Conservation (phyloP, 2,329 filamentous ascomycete genomes). For the Colletotrichum gloeosporioides region DNA sequence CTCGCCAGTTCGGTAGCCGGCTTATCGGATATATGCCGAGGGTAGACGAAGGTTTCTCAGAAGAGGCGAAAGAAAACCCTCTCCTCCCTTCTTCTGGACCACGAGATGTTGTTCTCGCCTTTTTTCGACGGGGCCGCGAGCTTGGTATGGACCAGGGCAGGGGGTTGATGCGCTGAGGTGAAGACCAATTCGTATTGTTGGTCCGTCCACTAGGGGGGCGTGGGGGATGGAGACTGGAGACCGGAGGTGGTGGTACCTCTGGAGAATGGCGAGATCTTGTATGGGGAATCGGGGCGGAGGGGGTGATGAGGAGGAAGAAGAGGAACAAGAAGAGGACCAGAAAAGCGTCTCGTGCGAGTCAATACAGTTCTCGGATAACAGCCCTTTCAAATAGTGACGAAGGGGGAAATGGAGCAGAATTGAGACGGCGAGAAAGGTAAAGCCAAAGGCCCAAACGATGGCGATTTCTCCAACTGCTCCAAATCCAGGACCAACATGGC, state of each 20-base stretch:
- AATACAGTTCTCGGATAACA: not conserved
- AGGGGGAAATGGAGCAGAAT: not conserved
- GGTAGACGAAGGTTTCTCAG: not conserved
- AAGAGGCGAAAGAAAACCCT: not conserved
- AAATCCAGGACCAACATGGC: not conserved
- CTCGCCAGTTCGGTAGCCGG: not conserved
- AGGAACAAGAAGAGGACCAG: not conserved
- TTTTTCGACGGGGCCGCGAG: slow-evolving; percentile 15
- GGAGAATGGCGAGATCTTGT: slow-evolving; percentile 4
- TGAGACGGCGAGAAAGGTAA: not conserved
- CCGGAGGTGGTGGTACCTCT: slow-evolving; percentile 3
- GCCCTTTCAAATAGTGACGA: not conserved
- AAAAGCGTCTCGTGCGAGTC: not conserved
- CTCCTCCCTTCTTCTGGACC: not conserved
- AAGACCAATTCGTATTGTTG: slow-evolving; percentile 19
- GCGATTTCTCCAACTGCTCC: slow-evolving; percentile 14
- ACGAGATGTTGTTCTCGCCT: slow-evolving; percentile 3
- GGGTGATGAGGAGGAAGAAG: not conserved
- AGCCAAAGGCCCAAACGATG: not conserved
- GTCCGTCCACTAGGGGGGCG: slow-evolving; percentile 2
- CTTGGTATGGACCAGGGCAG: slow-evolving; percentile 4
- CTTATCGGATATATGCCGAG: slow-evolving; percentile 14
- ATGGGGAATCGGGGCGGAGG: slow-evolving; percentile 14
- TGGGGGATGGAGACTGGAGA: slow-evolving; percentile 1
- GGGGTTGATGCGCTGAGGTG: slow-evolving; percentile 14